Evolutionary conservation across 2,329 filamentous ascomycete species (phyloP).

Genomic region (Phialophora macrospora): DNA sequence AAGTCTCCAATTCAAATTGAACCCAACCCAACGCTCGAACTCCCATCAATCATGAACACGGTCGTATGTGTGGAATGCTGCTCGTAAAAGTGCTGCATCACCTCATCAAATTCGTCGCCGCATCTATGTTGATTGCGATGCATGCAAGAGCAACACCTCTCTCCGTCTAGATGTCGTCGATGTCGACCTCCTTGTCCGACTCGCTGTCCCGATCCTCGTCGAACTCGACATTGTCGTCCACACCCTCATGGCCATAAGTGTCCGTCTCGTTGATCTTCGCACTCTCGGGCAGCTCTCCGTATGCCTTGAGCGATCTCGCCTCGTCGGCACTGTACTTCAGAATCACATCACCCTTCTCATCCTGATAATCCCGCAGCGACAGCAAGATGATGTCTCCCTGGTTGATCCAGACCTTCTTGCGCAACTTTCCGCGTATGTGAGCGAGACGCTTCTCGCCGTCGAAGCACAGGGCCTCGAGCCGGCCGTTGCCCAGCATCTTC

Average conservation of each 20-base stretch:
- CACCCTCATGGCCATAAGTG: constrained; percentile 86
- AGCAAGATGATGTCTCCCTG: constrained; percentile 92
- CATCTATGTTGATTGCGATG: neutral
- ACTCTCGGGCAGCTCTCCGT: constrained; percentile 93
- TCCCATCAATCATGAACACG: constrained; percentile 23
- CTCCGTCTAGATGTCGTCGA: constrained; percentile 82
- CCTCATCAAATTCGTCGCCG: constrained; percentile 16
- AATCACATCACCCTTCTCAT: constrained; percentile 91
- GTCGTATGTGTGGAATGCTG: neutral
- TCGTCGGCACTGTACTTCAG: constrained; percentile 97
- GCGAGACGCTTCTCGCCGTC: constrained; percentile 86
- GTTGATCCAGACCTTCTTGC: constrained; percentile 99
- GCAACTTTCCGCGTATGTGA: constrained; percentile 91
- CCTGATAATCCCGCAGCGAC: constrained; percentile 88
- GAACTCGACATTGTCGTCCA: constrained; percentile 98
- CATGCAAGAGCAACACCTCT: constrained; percentile 16
- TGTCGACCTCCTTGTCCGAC: constrained; percentile 72
- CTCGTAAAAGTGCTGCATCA: constrained; percentile 2
- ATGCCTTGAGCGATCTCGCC: constrained; percentile 91
- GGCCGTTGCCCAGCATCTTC: constrained; percentile 96
- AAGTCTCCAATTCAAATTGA: neutral
- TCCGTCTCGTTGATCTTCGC: constrained; percentile 99
- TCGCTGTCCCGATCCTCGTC: constrained; percentile 80
- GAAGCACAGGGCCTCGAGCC: constrained; percentile 92
- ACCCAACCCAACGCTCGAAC: constrained; percentile 10